Percentiles rank a stretch among this genome's conserved stretches.
Evolutionary conservation across 2,329 filamentous ascomycete genomes (phyloP).

Genomic region (Pseudogymnoascus sp.): DNA sequence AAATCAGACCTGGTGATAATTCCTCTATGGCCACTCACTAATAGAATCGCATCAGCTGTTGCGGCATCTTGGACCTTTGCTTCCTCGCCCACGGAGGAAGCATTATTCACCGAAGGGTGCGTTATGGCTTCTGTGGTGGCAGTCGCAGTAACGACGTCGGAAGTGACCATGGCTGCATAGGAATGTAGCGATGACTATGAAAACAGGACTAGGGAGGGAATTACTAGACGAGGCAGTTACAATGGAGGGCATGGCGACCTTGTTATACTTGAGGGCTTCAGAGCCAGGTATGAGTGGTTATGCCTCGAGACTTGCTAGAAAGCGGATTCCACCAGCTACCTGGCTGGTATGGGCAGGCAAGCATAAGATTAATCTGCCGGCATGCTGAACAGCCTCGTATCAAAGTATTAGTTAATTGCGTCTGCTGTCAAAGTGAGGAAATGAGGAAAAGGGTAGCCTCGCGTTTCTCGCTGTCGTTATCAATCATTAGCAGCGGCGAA

Average conservation of each 20-base stretch:
- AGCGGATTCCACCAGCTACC: background rate
- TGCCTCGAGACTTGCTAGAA: background rate
- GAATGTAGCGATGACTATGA: background rate
- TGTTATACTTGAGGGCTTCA: background rate
- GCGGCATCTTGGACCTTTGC: slow-evolving; percentile 24
- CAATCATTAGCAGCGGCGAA: background rate
- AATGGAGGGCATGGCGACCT: background rate
- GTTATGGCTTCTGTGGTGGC: background rate
- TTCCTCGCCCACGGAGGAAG: slow-evolving; percentile 21
- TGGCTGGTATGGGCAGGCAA: background rate
- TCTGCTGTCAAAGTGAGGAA: background rate
- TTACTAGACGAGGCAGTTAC: background rate
- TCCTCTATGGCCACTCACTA: slow-evolving; percentile 27
- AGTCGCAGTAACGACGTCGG: background rate
- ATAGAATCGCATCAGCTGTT: slow-evolving; percentile 31
- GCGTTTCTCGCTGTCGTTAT: background rate
- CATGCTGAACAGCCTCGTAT: background rate
- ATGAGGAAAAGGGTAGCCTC: background rate
- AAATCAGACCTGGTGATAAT: slow-evolving; percentile 12
- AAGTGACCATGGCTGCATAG: background rate
- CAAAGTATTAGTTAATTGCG: background rate
- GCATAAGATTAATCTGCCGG: background rate
- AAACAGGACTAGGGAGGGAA: background rate
- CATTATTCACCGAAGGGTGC: background rate
- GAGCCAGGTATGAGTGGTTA: background rate